Evolutionary conservation across 805 yeast genomes (phyloP).

Genomic region (Myxozyma geophila): DNA sequence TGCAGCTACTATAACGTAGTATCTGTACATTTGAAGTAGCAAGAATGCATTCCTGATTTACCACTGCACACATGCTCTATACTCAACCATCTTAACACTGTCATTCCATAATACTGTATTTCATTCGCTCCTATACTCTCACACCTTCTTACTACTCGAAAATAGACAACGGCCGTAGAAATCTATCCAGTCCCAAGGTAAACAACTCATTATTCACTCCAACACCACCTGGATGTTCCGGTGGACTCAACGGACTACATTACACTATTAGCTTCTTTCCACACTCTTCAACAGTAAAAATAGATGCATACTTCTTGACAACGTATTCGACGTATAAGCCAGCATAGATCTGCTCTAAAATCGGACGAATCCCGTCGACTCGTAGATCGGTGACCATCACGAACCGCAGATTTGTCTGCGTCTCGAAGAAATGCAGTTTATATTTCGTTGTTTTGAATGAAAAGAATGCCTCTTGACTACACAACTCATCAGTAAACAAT

Average conservation of each 20-base stretch:
- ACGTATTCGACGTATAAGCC: slow-evolving; percentile 63
- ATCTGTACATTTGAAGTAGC: too few species aligned
- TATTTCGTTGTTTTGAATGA: slow-evolving; percentile 64
- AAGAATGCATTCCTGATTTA: too few species aligned
- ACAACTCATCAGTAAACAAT: background rate
- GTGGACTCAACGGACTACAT: slow-evolving; percentile 54
- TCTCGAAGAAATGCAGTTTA: slow-evolving; percentile 78
- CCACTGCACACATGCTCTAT: too few species aligned
- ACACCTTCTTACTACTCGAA: slow-evolving; percentile 22
- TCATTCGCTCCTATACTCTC: too few species aligned
- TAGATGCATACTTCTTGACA: slow-evolving; percentile 56
- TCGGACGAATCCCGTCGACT: slow-evolving; percentile 59
- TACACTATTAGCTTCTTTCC: background rate
- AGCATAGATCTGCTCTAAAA: slow-evolving; percentile 63
- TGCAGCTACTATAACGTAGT: too few species aligned
- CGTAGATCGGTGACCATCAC: slow-evolving; percentile 70
- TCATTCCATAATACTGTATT: background rate
- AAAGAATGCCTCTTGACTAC: slow-evolving; percentile 47
- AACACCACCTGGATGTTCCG: slow-evolving; percentile 59
- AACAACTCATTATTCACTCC: slow-evolving; percentile 63
- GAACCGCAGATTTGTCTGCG: slow-evolving; percentile 77
- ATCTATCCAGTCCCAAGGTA: slow-evolving; percentile 59
- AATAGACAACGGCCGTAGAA: slow-evolving; percentile 41
- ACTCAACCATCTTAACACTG: too few species aligned
- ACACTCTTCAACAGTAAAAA: slow-evolving; percentile 32